Evolutionary conservation across 75 land plant genomes (phyloP), one percentile per base, ranked within the genome.

Genomic region (Pseudotsuga menziesii): DNA sequence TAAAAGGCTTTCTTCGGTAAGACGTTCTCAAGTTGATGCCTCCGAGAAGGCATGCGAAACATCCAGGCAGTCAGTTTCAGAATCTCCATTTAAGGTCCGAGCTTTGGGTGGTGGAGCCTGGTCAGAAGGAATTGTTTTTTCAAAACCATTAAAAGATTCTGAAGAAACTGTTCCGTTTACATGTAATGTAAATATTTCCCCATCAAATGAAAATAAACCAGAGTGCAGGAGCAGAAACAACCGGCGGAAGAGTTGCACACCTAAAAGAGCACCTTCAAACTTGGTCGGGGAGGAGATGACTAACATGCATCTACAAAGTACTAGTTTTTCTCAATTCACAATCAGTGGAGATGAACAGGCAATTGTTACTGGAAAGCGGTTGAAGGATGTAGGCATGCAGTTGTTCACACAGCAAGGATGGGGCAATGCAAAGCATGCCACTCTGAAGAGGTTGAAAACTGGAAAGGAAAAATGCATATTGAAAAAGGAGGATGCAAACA

Each of bases 61-160:
- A 36, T 69, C 72, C 52, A 69, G 41, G 41, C 52, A 39, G 23
- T 69, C 72, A 7, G 72, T 44, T 69, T 29, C 52, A 69, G 52
- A 69, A 69, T 69, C 72, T 7, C 72, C 72, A 7, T 69, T 69
- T 69, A 69, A 69, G 52, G 72, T 69, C 52, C 44, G 72, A 20
- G 72, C 72, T 69, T 69, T 69, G 72, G 72, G 72, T 69, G 69
- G 69, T 29, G 39, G 39, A 64, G 35, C 69, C 35, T 64, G 69
- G 69, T 64, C 69, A 32, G 48, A 44, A 41, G 72, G 72, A 69
- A 41, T n/a, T 8, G 35, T 2, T 32, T 64, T 64, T 17, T 64
- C 6, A 64, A 64, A 64, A 64, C n/a, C 52, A 20, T 69, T 69
- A 41, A 35, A 69, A 69, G 72, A 69, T 20, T 69, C 72, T n/a